Conservation (phyloP, 164 flowering plant species). For the Nelumbo lutea region DNA sequence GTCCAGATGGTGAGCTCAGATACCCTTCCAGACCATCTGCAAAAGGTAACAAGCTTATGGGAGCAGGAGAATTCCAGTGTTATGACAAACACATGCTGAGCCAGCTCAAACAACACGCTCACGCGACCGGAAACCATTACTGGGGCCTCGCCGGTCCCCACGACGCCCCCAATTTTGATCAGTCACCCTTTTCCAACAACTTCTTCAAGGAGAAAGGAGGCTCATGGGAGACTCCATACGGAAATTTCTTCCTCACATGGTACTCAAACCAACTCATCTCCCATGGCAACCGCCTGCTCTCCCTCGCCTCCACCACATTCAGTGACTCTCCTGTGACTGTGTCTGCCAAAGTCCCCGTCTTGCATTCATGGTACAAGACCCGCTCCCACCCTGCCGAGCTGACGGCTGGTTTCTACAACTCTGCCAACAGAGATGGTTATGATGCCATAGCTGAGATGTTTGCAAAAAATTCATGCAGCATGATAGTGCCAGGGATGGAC, state of each 20-base stretch:
- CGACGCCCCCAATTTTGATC: slow-evolving; percentile 38
- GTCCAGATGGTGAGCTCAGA: slow-evolving; percentile 75
- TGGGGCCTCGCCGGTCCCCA: slow-evolving; percentile 60
- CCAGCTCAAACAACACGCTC: slow-evolving; percentile 50
- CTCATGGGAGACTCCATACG: slow-evolving; percentile 54
- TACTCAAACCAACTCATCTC: slow-evolving; percentile 57
- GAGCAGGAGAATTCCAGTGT: slow-evolving; percentile 70
- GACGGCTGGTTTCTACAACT: slow-evolving; percentile 52
- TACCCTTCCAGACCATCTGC: slow-evolving; percentile 54
- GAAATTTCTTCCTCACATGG: slow-evolving; percentile 67
- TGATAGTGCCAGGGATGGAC: too few species aligned
- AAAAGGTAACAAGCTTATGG: slow-evolving; percentile 21
- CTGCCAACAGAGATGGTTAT: too few species aligned
- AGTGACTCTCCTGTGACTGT: slow-evolving; percentile 32
- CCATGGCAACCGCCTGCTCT: slow-evolving; percentile 62
- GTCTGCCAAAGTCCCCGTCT: slow-evolving; percentile 55
- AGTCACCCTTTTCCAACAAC: slow-evolving; percentile 36
- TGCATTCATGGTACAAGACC: slow-evolving; percentile 56
- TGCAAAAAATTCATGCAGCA: too few species aligned
- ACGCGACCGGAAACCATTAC: slow-evolving; percentile 40
- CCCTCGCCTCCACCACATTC: slow-evolving; percentile 48
- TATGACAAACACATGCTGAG: slow-evolving; percentile 79
- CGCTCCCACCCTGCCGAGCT: slow-evolving; percentile 58
- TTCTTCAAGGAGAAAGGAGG: slow-evolving; percentile 44
- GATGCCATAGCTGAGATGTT: too few species aligned